Evolutionary conservation across 208 protist species (phyloP), one percentile per base, ranked within the genome.

Genomic region (Trypanosoma conorhini): DNA sequence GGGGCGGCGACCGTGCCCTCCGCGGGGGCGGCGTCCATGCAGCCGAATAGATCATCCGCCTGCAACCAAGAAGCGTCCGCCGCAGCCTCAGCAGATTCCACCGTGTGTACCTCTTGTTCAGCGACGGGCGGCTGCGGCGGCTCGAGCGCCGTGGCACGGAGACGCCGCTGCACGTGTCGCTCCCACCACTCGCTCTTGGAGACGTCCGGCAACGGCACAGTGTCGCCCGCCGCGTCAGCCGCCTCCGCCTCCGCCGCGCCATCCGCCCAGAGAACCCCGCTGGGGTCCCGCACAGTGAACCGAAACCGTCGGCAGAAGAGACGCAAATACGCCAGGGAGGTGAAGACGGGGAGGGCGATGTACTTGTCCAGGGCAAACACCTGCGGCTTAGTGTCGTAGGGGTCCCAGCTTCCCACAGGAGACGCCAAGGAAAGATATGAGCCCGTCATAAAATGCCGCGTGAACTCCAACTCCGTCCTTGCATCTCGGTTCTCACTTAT

Each of bases 291-390:
- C 64, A 89, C 82, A 46, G 77, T 65, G 42, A 94, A 90, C 12
- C 72, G 70, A 63, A 93, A 93, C 12, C 71, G 70, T 35, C 66
- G 57, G 50, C 91, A 96, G 56, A 96, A 96, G n/a, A 83, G 73
- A 31, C 68, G 77, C 48, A 96, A 44, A 58, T 93, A 93, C 46
- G 80, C 76, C 26, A 93, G 26, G 9, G 86, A 94, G 12, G 87
- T 94, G 67, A 96, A 96, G 31, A 96, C 91, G n/a, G 91, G 91
- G 21, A 96, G 78, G 24, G 85, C 88, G 50, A 96, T 74, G 80
- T 92, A 94, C 24, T 75, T 88, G 62, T 93, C 84, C 10, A 96
- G 65, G 9, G 91, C 91, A 59, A 96, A 96, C 17, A 93, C 83
- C 73, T 96, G 91, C 67, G 91, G 88, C 76, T 94, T 92, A 22